These are phyloP conservation scores for Podospora tetraspora DNA, from an alignment of 495 filamentous ascomycete species.

Conservation along the genomic window DNA sequence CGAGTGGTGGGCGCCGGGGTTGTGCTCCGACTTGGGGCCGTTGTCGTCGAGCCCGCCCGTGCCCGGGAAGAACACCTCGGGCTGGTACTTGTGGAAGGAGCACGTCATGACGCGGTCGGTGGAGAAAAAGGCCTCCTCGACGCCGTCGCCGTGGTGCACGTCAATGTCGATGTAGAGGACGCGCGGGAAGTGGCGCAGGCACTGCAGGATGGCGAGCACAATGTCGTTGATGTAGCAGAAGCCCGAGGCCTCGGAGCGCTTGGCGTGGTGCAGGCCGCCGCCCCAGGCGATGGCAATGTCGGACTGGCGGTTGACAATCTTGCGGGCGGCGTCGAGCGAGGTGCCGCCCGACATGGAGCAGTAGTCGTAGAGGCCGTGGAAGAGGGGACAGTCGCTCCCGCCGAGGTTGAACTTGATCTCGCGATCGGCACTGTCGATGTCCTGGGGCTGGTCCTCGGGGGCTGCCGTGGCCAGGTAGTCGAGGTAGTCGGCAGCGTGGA, in stretches of 20 bases:
- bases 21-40: slow-evolving; percentile 75
- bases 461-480: slow-evolving; percentile 66
- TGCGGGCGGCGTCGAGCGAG: slow-evolving; percentile 85
- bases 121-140: slow-evolving; percentile 96
- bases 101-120: slow-evolving; percentile 98
- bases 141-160: slow-evolving; percentile 96
- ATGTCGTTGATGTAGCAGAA: slow-evolving; percentile 99
- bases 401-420: slow-evolving; percentile 75
- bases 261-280: slow-evolving; percentile 93
- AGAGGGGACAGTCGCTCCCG: slow-evolving; percentile 87
- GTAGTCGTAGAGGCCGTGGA: slow-evolving; percentile 92
- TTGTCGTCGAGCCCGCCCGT: slow-evolving; percentile 92
- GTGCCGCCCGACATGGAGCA: slow-evolving; percentile 89
- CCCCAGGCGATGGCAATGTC: slow-evolving; percentile 98
- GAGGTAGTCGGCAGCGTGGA: slow-evolving; percentile 85
- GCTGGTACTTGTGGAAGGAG: slow-evolving; percentile 93
- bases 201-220: slow-evolving; percentile 89
- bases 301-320: slow-evolving; percentile 76
- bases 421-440: slow-evolving; percentile 44
- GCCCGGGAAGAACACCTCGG: slow-evolving; percentile 89
- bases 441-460: slow-evolving; percentile 45
- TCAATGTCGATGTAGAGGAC: slow-evolving; percentile 98
- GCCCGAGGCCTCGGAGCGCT: slow-evolving; percentile 92
- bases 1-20: slow-evolving; percentile 85
- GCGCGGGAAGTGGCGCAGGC: slow-evolving; percentile 87